These are phyloP conservation scores for Rhodotorula sp. DNA, from an alignment of 1,284 basidiomycete genomes.

Conservation along the genomic window DNA sequence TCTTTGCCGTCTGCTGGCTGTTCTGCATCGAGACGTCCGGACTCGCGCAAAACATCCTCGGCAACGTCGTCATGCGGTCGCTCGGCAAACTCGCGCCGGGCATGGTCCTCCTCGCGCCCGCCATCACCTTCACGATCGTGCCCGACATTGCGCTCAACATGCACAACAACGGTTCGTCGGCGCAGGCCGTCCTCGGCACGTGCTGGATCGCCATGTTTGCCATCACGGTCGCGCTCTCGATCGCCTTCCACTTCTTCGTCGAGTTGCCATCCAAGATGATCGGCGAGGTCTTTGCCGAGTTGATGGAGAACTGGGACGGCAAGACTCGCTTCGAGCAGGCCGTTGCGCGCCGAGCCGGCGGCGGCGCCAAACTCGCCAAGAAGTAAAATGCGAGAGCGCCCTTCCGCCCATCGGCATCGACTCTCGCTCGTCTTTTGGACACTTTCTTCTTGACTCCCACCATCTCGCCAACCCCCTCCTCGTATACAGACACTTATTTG, in stretches of 20 bases:
- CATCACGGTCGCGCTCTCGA: slow-evolving; percentile 41
- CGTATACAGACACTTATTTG: slow-evolving; percentile 5
- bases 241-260: slow-evolving; percentile 47
- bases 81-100: slow-evolving; percentile 46
- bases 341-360: not conserved
- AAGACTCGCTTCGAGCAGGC: slow-evolving; percentile 13
- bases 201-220: slow-evolving; percentile 45
- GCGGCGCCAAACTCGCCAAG: slow-evolving; percentile 7
- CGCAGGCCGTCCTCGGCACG: slow-evolving; percentile 43
- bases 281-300: slow-evolving; percentile 44
- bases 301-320: slow-evolving; percentile 39
- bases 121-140: slow-evolving; percentile 46
- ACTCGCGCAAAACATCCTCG: slow-evolving; percentile 45
- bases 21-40: slow-evolving; percentile 46
- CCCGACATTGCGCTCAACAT: slow-evolving; percentile 45
- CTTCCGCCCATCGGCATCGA: no score
- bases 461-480: not conserved
- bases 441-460: not conserved
- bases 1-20: slow-evolving; percentile 46
- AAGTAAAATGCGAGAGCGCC: not conserved
- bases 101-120: slow-evolving; percentile 46
- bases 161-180: slow-evolving; percentile 41
- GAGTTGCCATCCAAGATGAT: slow-evolving; percentile 47
- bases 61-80: slow-evolving; percentile 46
- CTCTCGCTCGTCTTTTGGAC: not conserved